Percentiles rank a stretch among this genome's conserved stretches.
phyloP scores from a whole-genome alignment of 768 basidiomycete genomes.

The Leucogyrophana mollusca region DNA sequence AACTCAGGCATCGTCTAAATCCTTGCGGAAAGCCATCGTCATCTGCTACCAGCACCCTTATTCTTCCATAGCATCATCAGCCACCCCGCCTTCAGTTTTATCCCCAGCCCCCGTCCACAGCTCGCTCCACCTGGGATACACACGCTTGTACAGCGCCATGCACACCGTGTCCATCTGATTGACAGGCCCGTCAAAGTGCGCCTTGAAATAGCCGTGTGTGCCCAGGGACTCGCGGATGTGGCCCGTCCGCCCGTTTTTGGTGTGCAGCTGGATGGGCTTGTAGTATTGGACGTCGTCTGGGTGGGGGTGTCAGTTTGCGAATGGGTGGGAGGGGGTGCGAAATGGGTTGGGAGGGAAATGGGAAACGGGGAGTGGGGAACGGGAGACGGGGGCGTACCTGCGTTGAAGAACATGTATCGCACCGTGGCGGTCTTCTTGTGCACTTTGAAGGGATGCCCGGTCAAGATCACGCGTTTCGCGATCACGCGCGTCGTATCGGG shows the following conservation, averaged over 20 bases:
- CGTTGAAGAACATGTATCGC: slow-evolving; percentile 98
- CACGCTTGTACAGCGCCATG: slow-evolving; percentile 92
- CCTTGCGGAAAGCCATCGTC: no score
- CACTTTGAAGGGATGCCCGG: slow-evolving; percentile 95
- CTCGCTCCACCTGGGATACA: slow-evolving; percentile 85
- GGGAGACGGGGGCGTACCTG: slow-evolving; percentile 44
- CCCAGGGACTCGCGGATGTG: slow-evolving; percentile 92
- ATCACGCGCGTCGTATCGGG: slow-evolving; percentile 90
- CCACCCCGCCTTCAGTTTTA: background rate
- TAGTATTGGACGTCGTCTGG: slow-evolving; percentile 88
- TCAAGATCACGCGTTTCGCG: slow-evolving; percentile 91
- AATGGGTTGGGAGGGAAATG: slow-evolving; percentile 5
- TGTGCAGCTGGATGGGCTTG: slow-evolving; percentile 90
- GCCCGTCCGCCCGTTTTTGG: slow-evolving; percentile 86
- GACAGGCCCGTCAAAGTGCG: slow-evolving; percentile 89
- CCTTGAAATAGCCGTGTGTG: slow-evolving; percentile 98
- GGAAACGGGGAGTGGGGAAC: background rate
- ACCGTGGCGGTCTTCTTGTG: slow-evolving; percentile 97
- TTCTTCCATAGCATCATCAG: slow-evolving; percentile 27
- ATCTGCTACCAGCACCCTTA: background rate
- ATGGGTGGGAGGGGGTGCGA: no score
- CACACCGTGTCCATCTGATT: slow-evolving; percentile 97
- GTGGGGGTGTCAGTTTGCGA: slow-evolving; percentile 6
- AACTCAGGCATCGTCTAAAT: no score
- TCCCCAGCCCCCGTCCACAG: slow-evolving; percentile 47